phyloP scores from a whole-genome alignment of 805 yeast species.

The Kuraishia piskuri region DNA sequence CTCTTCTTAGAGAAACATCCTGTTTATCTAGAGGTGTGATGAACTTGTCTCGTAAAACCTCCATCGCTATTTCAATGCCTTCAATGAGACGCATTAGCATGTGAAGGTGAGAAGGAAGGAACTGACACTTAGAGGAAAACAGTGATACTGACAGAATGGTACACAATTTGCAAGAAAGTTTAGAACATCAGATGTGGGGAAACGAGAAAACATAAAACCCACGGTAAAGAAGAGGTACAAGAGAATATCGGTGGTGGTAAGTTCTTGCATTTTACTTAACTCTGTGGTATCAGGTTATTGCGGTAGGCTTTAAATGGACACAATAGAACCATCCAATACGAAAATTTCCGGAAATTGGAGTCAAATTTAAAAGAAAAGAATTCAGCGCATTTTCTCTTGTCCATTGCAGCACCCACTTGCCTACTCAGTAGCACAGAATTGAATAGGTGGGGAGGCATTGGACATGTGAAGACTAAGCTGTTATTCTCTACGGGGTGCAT shows the following conservation, averaged over 20 bases:
- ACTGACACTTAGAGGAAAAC: too few species aligned
- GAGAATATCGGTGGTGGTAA: constrained; percentile 18
- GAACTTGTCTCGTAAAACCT: constrained; percentile 17
- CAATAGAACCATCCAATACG: background rate
- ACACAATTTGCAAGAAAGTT: constrained; percentile 11
- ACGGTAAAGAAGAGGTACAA: constrained; percentile 15
- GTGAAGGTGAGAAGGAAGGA: background rate
- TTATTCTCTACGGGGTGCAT: background rate
- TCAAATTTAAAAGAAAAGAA: too few species aligned
- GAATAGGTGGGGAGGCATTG: background rate
- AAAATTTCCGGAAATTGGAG: too few species aligned
- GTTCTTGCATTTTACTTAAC: constrained; percentile 18
- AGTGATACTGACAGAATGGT: constrained; percentile 12
- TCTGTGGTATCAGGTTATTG: background rate
- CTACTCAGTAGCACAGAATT: background rate
- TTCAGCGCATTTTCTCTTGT: background rate
- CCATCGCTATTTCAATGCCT: constrained; percentile 11
- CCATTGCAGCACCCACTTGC: background rate
- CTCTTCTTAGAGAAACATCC: constrained; percentile 18
- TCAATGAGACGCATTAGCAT: background rate
- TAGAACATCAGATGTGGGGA: constrained; percentile 11
- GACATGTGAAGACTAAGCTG: background rate
- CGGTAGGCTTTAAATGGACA: background rate
- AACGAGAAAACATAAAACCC: constrained; percentile 15
- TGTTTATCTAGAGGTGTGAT: constrained; percentile 23